A percentile compares a stretch with the other conserved stretches of the same genome.
These are phyloP conservation scores for Gentiana macrophylla DNA, from an alignment of 257 asterid genomes.

Conservation along the genomic window DNA sequence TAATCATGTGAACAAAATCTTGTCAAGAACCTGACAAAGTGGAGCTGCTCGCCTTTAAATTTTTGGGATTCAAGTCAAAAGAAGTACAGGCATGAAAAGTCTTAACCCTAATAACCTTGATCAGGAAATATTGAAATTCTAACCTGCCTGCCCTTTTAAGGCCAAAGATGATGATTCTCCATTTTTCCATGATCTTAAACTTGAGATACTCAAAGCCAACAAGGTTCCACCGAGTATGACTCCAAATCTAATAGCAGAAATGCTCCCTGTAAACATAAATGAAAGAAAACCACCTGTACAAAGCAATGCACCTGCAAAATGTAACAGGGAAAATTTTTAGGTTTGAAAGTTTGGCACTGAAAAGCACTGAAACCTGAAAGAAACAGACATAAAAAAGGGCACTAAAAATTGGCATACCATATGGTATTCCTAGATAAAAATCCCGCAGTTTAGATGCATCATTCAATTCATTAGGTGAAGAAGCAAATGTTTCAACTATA, in stretches of 20 bases:
- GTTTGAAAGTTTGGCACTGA: conserved; percentile 1
- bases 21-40: neutral
- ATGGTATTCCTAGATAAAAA: conserved; percentile 83
- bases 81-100: neutral
- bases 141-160: conserved; percentile 85
- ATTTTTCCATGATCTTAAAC: conserved; percentile 73
- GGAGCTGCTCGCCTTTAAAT: neutral
- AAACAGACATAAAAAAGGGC: too few species aligned
- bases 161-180: conserved; percentile 48
- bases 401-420: conserved; percentile 34
- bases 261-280: conserved; percentile 75
- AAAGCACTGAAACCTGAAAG: too few species aligned
- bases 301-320: conserved; percentile 61
- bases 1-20: neutral
- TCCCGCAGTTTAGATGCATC: conserved; percentile 67
- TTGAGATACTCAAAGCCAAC: conserved; percentile 70
- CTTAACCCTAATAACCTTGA: neutral
- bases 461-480: conserved; percentile 47
- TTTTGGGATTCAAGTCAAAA: neutral
- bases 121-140: conserved; percentile 3
- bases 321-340: conserved; percentile 11
- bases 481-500: conserved; percentile 63
- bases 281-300: conserved; percentile 63
- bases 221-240: conserved; percentile 73
- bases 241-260: conserved; percentile 75